phyloP scores from a whole-genome alignment of 164 flowering plant species.

The Magnolia changhungtana region DNA sequence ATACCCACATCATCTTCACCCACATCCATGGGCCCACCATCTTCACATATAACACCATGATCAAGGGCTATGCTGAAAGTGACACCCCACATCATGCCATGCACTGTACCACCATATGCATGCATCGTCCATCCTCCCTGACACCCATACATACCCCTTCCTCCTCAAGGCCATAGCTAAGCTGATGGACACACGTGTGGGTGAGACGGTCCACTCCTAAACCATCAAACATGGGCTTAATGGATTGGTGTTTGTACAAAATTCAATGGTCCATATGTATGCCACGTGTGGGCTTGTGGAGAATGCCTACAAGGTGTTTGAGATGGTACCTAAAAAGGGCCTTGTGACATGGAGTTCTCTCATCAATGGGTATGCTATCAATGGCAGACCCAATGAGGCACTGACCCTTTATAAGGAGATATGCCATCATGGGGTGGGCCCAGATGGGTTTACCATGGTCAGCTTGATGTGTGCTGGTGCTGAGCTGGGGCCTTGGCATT shows the following conservation, averaged over 20 bases:
- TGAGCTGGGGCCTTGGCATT: conserved; percentile 34
- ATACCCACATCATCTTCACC: conserved; percentile 25
- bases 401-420: conserved; percentile 28
- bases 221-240: conserved; percentile 24
- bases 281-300: conserved; percentile 27
- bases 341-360: conserved; percentile 34
- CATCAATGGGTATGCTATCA: conserved; percentile 33
- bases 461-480: conserved; percentile 33
- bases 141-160: conserved; percentile 43
- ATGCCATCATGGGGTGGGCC: conserved; percentile 27
- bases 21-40: conserved; percentile 25
- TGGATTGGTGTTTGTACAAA: conserved; percentile 28
- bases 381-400: conserved; percentile 35
- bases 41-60: conserved; percentile 35
- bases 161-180: conserved; percentile 31
- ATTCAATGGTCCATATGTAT: conserved; percentile 26
- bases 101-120: conserved; percentile 25
- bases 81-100: conserved; percentile 21
- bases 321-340: conserved; percentile 18
- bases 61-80: conserved; percentile 37
- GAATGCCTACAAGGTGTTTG: conserved; percentile 30
- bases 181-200: conserved; percentile 19
- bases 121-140: conserved; percentile 13
- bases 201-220: conserved; percentile 22
- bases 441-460: conserved; percentile 37